phyloP scores from a whole-genome alignment of 495 filamentous ascomycete genomes.

The Cladorrhinum samala region DNA sequence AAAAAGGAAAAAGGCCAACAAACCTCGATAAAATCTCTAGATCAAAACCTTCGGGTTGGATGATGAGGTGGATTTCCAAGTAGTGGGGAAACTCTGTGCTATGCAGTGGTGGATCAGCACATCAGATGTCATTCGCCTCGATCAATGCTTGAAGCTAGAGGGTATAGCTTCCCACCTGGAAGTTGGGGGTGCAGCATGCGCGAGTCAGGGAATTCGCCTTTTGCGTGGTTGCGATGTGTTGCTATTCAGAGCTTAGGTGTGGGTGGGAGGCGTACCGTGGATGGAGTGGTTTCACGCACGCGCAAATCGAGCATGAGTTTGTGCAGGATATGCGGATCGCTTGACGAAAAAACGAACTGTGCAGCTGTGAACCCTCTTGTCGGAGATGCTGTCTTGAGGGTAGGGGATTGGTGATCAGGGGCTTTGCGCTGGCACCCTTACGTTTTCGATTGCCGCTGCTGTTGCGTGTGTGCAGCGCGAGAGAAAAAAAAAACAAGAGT shows the following conservation, averaged over 20 bases:
- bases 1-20: neutral
- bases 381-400: constrained; percentile 22
- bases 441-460: constrained; percentile 23
- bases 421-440: constrained; percentile 15
- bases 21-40: constrained; percentile 9
- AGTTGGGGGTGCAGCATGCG: neutral
- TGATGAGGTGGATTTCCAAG: neutral
- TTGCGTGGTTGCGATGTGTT: neutral
- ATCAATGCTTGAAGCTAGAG: neutral
- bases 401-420: constrained; percentile 25
- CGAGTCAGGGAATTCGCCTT: neutral
- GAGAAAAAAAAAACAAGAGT: constrained; percentile 5
- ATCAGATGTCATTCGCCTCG: neutral
- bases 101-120: neutral
- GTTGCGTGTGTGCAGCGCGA: constrained; percentile 14
- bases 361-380: constrained; percentile 19
- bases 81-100: neutral
- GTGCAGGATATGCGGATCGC: too few relatives aligned
- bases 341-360: too few relatives aligned
- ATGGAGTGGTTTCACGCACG: too few relatives aligned
- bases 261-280: too few relatives aligned
- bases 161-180: neutral
- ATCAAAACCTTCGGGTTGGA: neutral
- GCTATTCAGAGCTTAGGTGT: neutral
- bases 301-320: too few relatives aligned